A percentile compares a stretch with the other conserved stretches of the same genome.
phyloP scores from a whole-genome alignment of 208 protist species.

The Trypanosoma avium region DNA sequence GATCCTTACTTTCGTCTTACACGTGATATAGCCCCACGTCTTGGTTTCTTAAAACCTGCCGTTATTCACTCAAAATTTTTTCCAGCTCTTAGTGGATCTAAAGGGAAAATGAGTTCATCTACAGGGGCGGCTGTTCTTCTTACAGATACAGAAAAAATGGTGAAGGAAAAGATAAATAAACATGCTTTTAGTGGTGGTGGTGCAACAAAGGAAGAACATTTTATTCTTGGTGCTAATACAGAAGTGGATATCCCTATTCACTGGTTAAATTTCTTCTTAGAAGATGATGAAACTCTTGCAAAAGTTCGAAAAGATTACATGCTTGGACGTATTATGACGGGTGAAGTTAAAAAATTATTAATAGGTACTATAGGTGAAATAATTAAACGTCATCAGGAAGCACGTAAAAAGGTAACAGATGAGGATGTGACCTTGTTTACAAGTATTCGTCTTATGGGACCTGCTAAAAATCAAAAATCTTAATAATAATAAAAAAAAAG shows the following conservation, averaged over 20 bases:
- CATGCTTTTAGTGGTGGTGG: conserved; percentile 98
- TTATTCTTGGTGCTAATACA: conserved; percentile 92
- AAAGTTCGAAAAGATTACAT: conserved; percentile 88
- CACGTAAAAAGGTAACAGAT: conserved; percentile 86
- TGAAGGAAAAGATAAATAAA: conserved; percentile 96
- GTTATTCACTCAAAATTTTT: conserved; percentile 99
- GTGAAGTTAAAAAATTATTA: conserved; percentile 96
- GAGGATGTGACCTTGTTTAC: conserved; percentile 81
- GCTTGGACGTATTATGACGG: conserved; percentile 95
- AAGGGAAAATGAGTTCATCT: conserved; percentile 98
- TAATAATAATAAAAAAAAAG: background rate
- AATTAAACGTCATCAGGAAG: conserved; percentile 89
- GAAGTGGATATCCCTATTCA: conserved; percentile 96
- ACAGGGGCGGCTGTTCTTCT: conserved; percentile 94
- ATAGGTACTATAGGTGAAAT: conserved; percentile 91
- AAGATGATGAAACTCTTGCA: conserved; percentile 95
- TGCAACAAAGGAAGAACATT: conserved; percentile 97
- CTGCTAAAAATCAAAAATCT: conserved; percentile 35
- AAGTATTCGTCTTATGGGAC: conserved; percentile 59
- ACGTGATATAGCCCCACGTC: conserved; percentile 95
- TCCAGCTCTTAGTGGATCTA: conserved; percentile 95
- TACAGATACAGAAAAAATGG: conserved; percentile 96
- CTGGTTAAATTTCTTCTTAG: conserved; percentile 98
- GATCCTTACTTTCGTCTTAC: conserved; percentile 99
- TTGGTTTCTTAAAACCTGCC: conserved; percentile 96